Base-by-base conservation (phyloP, 495 filamentous ascomycete genomes). In the Penicillium salamii region DNA sequence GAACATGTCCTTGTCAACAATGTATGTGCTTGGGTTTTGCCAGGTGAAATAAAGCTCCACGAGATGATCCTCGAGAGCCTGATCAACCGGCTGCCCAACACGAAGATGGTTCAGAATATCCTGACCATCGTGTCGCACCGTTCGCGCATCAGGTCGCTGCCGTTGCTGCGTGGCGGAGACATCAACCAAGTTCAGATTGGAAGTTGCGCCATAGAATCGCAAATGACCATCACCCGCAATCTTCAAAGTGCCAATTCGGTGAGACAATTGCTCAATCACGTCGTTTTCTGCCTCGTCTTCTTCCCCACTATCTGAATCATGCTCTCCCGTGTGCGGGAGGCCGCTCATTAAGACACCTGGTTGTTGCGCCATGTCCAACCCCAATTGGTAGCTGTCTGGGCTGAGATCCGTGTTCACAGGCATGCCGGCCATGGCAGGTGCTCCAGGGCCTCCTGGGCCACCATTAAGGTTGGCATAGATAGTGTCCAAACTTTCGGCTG, bases 1-100 rank as follows among this genome's bases (percentile, higher is more conserved):
- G 37, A 63, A 78, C 71, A 77, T 77, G 42, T 73, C 69, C 17
- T 70, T 68, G 43, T 79, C 71, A 5, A 79, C 75, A 5, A 77
- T 67, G 40, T 78, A 76, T 12, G 74, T 66, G 50, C 68, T 72
- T 9, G 74, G 66, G 23, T 78, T 75, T 52, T 79, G 68, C 77
- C 77, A 79, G 1, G 72, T 70, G 40, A 79, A 78, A 45, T 74
- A 79, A 0, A 79, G 66, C 46, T 77, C 66, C 11, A 72, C 59
- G 1, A 79, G 63, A 51, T 78, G 75, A 24, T 74, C 62, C 23
- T 78, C 74, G 32, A 77, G 36, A n/a, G 49, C 61, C 21, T 65
- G 62, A 33, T 72, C 69, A 17, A 77, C 69, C 0, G 66, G 50
- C 51, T 72, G 69, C 11, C 71, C 68, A 15, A 79, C 61, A 1